Evolutionary conservation across 225 moss, liverwort and hornwort genomes (phyloP).

Genomic region (Pseudoscleropodium purum): DNA sequence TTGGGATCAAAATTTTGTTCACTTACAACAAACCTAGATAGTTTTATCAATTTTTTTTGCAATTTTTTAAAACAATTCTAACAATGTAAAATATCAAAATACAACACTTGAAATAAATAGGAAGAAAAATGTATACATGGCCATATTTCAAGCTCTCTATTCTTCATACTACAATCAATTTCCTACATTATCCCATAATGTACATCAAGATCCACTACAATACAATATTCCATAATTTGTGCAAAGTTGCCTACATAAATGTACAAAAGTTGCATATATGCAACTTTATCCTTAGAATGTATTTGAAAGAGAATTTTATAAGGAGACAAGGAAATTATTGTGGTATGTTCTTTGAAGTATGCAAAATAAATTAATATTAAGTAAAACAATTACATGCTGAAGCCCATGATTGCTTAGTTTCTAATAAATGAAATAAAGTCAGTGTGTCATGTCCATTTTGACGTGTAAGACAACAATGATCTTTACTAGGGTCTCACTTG

Average conservation of each 20-base stretch:
- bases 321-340: not conserved
- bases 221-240: not conserved
- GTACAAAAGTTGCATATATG: not conserved
- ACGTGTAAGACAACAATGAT: not conserved
- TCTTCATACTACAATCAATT: not conserved
- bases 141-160: not conserved
- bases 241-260: not conserved
- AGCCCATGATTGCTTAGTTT: not conserved
- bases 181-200: no score
- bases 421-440: not conserved
- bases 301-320: not conserved
- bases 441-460: fast-evolving
- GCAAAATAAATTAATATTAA: not conserved
- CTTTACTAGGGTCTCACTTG: not conserved
- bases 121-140: not conserved
- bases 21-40: no score
- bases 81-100: not conserved
- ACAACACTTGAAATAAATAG: not conserved
- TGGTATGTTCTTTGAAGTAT: fast-evolving
- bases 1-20: no score
- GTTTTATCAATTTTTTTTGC: no score
- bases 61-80: no score
- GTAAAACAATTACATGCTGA: not conserved
- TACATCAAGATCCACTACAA: not conserved
- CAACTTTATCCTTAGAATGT: fast-evolving